These are phyloP conservation scores for Penicillium macrosclerotiorum DNA, from an alignment of 495 filamentous ascomycete species.

Conservation along the genomic window DNA sequence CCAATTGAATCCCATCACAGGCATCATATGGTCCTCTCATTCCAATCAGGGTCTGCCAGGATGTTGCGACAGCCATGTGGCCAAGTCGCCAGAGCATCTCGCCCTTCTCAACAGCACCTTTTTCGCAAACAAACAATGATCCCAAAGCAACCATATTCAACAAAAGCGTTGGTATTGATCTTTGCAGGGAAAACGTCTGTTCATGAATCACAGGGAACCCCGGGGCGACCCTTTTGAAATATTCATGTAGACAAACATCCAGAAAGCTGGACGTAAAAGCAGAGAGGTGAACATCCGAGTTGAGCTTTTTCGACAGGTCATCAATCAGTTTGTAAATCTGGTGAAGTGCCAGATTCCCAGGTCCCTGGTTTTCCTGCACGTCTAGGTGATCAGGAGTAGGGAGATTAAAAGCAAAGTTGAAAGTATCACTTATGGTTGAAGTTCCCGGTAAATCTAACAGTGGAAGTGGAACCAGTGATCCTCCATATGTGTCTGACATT, in stretches of 20 bases:
- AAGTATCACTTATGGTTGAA: neutral
- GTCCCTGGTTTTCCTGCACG: neutral
- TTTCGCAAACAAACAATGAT: too few relatives aligned
- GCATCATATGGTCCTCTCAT: too few relatives aligned
- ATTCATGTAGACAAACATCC: slow-evolving; percentile 16
- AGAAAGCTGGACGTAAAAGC: slow-evolving; percentile 18
- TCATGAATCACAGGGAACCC: slow-evolving; percentile 14
- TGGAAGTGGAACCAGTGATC: slow-evolving; percentile 4
- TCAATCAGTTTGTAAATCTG: slow-evolving; percentile 16
- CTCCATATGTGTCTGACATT: slow-evolving; percentile 11
- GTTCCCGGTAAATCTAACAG: slow-evolving; percentile 1
- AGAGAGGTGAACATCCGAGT: slow-evolving; percentile 12
- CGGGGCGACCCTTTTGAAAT: slow-evolving; percentile 14
- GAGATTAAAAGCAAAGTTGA: neutral
- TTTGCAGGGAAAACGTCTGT: slow-evolving; percentile 9
- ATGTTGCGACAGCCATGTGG: too few relatives aligned
- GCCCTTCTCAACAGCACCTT: too few relatives aligned
- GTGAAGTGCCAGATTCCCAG: slow-evolving; percentile 10
- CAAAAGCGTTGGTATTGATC: slow-evolving; percentile 14
- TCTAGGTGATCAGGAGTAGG: neutral
- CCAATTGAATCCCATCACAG: too few relatives aligned
- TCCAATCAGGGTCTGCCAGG: too few relatives aligned
- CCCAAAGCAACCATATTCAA: slow-evolving; percentile 21
- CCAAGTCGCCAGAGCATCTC: too few relatives aligned
- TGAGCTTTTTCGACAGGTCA: slow-evolving; percentile 13